Conservation (phyloP, 2,329 filamentous ascomycete genomes). For the Microcyclosporella mali region DNA sequence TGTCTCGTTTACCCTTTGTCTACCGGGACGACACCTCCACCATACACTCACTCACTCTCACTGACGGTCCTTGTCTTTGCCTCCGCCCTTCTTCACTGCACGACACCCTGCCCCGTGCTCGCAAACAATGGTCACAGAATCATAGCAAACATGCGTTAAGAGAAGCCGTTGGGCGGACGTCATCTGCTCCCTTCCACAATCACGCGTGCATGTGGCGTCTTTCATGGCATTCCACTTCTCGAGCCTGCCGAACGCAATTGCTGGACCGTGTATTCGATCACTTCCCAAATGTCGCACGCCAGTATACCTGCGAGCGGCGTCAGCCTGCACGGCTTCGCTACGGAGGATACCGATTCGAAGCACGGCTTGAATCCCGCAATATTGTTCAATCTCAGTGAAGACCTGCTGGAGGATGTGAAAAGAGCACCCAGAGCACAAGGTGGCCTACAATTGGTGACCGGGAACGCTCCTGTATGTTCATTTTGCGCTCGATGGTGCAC, state of each 20-base stretch:
- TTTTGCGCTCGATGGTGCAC: neutral
- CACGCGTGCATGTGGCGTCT: too few species aligned
- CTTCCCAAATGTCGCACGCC: conserved; percentile 14
- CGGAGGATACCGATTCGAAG: conserved; percentile 13
- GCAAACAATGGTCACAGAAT: conserved; percentile 4
- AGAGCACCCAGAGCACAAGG: conserved; percentile 25
- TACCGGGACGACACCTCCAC: neutral
- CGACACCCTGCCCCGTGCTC: too few species aligned
- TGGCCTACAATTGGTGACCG: conserved; percentile 30
- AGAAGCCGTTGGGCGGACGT: conserved; percentile 9
- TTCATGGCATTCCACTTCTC: too few species aligned
- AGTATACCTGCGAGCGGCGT: conserved; percentile 20
- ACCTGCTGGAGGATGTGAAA: conserved; percentile 29
- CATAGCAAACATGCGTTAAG: conserved; percentile 17
- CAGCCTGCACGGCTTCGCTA: conserved; percentile 23
- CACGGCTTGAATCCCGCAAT: conserved; percentile 23
- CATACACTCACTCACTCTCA: neutral
- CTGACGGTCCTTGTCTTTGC: conserved; percentile 1
- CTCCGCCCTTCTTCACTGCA: neutral
- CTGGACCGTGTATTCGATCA: too few species aligned
- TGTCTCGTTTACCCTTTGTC: neutral
- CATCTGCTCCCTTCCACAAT: conserved; percentile 3
- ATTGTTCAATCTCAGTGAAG: conserved; percentile 27
- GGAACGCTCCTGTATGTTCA: conserved; percentile 30
- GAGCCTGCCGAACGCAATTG: too few species aligned